Evolutionary conservation across 176 grass and related monocot species (phyloP).

Genomic region (Rhynchospora pubera): DNA sequence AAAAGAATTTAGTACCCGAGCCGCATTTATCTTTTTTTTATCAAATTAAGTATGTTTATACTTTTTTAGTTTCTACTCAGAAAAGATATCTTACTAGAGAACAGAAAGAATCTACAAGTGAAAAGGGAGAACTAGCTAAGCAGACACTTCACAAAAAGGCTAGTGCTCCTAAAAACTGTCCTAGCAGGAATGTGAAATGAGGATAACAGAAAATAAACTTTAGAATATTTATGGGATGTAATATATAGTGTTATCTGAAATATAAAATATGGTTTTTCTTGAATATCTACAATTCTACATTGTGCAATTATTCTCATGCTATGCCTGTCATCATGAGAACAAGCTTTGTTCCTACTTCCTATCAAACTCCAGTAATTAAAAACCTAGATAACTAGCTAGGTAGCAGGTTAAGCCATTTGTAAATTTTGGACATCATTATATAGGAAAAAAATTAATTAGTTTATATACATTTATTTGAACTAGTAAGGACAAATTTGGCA

Average conservation of each 20-base stretch:
- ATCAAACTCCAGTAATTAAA: neutral
- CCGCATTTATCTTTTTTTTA: neutral
- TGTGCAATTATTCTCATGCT: neutral
- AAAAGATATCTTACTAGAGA: neutral
- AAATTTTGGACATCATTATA: neutral
- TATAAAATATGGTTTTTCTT: neutral
- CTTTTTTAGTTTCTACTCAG: neutral
- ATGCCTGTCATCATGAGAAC: neutral
- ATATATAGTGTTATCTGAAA: neutral
- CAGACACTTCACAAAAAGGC: neutral
- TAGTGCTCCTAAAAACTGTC: neutral
- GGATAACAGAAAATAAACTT: neutral
- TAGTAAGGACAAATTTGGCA: neutral
- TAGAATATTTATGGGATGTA: neutral
- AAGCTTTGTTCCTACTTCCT: neutral
- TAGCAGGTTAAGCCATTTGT: too few species aligned
- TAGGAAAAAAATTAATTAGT: neutral
- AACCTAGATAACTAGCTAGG: too few species aligned
- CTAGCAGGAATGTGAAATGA: neutral
- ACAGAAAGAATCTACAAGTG: conserved; percentile 1
- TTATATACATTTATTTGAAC: neutral
- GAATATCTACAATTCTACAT: neutral
- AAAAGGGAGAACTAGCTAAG: neutral
- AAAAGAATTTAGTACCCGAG: neutral
- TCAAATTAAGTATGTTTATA: neutral